phyloP scores from a whole-genome alignment of 768 basidiomycete species.

The Epithele typhae region DNA sequence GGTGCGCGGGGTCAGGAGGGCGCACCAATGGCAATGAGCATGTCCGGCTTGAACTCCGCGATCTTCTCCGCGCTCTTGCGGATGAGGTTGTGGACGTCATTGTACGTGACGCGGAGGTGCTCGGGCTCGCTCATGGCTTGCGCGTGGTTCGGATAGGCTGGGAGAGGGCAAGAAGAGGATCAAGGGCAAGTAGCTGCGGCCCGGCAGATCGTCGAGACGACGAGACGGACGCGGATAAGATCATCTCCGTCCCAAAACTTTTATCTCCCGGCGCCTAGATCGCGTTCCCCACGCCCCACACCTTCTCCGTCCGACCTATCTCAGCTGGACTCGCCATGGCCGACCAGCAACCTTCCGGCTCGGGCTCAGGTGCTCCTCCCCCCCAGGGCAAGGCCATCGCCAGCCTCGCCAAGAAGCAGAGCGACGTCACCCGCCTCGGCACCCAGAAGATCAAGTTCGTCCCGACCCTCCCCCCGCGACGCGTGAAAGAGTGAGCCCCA shows the following conservation, averaged over 20 bases:
- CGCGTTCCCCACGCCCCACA: background rate
- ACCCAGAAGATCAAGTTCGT: conserved; percentile 75
- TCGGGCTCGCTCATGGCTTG: conserved; percentile 33
- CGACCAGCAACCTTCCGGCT: conserved; percentile 9
- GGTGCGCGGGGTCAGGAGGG: conserved; percentile 7
- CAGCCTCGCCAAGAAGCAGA: conserved; percentile 66
- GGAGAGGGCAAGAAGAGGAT: too few relatives aligned
- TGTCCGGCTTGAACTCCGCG: conserved; percentile 78
- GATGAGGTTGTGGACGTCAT: conserved; percentile 89
- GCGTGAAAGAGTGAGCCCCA: conserved; percentile 73
- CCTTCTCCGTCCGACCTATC: background rate
- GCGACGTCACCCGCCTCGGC: conserved; percentile 70
- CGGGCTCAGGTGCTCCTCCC: conserved; percentile 5
- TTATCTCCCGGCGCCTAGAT: background rate
- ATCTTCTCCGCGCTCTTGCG: conserved; percentile 62
- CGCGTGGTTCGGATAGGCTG: too few relatives aligned
- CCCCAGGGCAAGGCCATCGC: conserved; percentile 59
- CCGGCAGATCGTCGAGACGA: too few relatives aligned
- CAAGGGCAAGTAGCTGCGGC: too few relatives aligned
- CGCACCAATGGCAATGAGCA: conserved; percentile 79
- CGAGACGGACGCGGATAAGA: background rate
- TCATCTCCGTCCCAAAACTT: background rate
- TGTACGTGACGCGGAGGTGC: conserved; percentile 79
- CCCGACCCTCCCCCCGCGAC: conserved; percentile 67
- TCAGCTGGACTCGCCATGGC: conserved; percentile 19